Conservation (phyloP, 2,329 filamentous ascomycete genomes). For the Trichoderma pleuroti region DNA sequence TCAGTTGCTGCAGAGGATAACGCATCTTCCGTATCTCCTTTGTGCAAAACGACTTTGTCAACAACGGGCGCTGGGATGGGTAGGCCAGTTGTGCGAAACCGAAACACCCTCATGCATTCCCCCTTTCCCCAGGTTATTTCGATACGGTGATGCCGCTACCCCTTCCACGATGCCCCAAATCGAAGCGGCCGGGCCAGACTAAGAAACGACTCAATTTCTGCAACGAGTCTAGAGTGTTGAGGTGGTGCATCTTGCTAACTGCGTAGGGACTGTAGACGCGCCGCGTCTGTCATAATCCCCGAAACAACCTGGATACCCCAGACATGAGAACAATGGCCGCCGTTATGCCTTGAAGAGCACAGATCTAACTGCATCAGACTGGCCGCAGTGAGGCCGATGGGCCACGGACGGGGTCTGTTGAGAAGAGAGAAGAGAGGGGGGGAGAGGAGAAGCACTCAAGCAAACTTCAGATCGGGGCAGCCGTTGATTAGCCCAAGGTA, state of each 20-base stretch:
- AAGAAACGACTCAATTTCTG: not conserved
- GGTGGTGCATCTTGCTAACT: not conserved
- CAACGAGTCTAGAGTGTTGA: not conserved
- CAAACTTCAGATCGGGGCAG: not conserved
- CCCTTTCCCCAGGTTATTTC: slow-evolving; percentile 2
- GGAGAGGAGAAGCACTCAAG: not conserved
- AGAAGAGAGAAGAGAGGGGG: not conserved
- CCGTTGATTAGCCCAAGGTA: not conserved
- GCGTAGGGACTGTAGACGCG: not conserved
- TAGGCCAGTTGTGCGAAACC: not conserved
- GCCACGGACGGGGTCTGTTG: not conserved
- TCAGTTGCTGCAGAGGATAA: not conserved
- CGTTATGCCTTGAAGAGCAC: not conserved
- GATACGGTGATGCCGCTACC: not conserved
- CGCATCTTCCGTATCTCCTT: not conserved
- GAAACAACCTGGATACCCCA: slow-evolving; percentile 6
- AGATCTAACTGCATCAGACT: not conserved
- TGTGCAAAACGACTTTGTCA: not conserved
- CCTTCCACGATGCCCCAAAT: not conserved
- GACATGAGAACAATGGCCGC: not conserved
- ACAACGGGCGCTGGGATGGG: not conserved
- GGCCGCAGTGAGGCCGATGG: slow-evolving; percentile 3
- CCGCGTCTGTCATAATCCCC: not conserved
- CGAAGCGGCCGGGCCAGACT: not conserved
- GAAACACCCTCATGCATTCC: not conserved